Percentiles rank a stretch among this genome's conserved stretches.
Conservation (phyloP, 2,329 filamentous ascomycete genomes). For the Sporothrix humicola region DNA sequence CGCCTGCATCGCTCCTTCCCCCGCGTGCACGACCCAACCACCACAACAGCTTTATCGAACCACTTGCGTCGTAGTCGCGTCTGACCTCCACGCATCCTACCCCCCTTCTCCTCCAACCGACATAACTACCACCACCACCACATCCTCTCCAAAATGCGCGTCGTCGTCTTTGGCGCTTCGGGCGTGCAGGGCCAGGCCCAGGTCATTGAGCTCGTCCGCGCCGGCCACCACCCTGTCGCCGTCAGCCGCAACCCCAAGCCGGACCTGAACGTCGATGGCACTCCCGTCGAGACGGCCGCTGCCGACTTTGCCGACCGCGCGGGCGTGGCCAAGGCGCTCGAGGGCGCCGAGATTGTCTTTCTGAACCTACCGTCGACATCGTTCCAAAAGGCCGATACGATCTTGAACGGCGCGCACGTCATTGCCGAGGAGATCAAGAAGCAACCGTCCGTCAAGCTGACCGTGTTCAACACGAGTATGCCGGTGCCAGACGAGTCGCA, state of each 20-base stretch:
- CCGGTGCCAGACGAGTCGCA: constrained; percentile 40
- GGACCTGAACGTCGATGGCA: constrained; percentile 36
- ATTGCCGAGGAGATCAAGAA: constrained; percentile 60
- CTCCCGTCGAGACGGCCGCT: constrained; percentile 38
- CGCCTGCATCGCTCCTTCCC: constrained; percentile 4
- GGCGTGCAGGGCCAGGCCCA: constrained; percentile 42
- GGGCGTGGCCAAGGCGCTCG: constrained; percentile 34
- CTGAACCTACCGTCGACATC: constrained; percentile 43
- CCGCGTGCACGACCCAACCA: not conserved
- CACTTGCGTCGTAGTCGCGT: not conserved
- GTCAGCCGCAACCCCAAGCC: constrained; percentile 40
- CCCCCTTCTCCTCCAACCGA: not conserved
- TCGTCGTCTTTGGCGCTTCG: constrained; percentile 43
- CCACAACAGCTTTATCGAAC: not conserved
- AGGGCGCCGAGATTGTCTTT: constrained; percentile 39
- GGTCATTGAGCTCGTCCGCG: constrained; percentile 39
- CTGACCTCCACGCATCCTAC: not conserved
- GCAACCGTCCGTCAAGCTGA: constrained; percentile 54
- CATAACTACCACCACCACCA: not conserved
- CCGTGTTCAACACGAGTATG: constrained; percentile 43
- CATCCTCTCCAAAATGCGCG: constrained; percentile 38
- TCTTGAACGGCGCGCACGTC: constrained; percentile 61
- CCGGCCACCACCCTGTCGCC: constrained; percentile 41
- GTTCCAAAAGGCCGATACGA: constrained; percentile 49
- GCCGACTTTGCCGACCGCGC: constrained; percentile 38